Base-by-base conservation (phyloP, 148 eudicot species). In the Chenopodium formosanum region DNA sequence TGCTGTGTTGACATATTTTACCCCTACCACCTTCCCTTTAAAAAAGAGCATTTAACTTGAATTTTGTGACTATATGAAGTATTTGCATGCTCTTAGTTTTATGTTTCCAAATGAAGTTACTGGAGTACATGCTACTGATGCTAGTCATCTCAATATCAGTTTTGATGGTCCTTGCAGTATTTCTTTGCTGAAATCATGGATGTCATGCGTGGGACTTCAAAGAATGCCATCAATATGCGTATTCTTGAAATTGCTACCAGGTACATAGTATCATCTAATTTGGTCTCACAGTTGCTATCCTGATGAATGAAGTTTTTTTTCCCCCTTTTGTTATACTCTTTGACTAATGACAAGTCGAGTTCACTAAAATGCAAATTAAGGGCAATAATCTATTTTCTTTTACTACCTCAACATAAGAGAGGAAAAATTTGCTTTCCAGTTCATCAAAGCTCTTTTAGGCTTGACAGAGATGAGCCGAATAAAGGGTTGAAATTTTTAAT, bases 181-280 rank as follows among this genome's bases (percentile, higher is more conserved):
- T 84, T 83, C 85, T 90, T 93, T 79, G 56, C 86, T 82, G 91
- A 93, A 67, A 86, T 93, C 81, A 81, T 93, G 60, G 90, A 87
- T 78, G 73, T 84, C 83, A 86, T 90, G 93, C 92, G 85, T 79
- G 97, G 97, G 81, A 89, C 86, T 84, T 75, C 94, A 77, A 89
- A 89, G 83, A 86, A 60, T 81, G 87, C 79, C 44, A 84, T 93
- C 68, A 83, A 82, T 85, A 80, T 86, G 84, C 88, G 85, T 74
- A 86, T 93, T 56, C 97, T 93, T 79, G 86, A 84, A 60, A 84
- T 88, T 77, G 94, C 92, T 23, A 76, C 88, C 58, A 90, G 93
- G 97, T 93, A 84, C 72, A 66, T 50, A 25, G 64, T 14, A 46
- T n/a, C 23, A 76, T 56, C 25, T 37, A 20, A 34, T 32, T 40